Conservation (phyloP, 177 flowering plant genomes). For the Tripterygium wilfordii region DNA sequence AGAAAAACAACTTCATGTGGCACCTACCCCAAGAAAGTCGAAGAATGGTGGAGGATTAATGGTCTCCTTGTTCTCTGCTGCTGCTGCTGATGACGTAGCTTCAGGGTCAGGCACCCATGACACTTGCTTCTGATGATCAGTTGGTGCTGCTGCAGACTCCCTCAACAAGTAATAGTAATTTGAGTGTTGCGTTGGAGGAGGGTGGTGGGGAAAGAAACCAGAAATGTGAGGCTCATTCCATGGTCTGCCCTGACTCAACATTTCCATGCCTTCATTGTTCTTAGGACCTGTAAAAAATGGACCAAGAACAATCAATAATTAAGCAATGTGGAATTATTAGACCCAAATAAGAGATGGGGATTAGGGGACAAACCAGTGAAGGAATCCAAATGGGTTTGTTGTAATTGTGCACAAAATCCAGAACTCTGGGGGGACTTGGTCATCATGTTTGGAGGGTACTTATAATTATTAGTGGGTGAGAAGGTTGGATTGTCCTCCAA, state of each 20-base stretch:
- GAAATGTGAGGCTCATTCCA: slow-evolving; percentile 16
- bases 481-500: too few species aligned
- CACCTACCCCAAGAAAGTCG: slow-evolving; percentile 86
- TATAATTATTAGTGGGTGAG: too few species aligned
- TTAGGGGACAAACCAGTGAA: slow-evolving; percentile 38
- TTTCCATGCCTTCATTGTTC: slow-evolving; percentile 31
- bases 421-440: slow-evolving; percentile 11
- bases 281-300: slow-evolving; percentile 41
- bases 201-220: slow-evolving; percentile 13
- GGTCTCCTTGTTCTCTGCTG: slow-evolving; percentile 19
- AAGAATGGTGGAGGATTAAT: slow-evolving; percentile 46
- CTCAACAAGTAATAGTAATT: too few species aligned
- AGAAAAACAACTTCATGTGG: slow-evolving; percentile 49
- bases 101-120: too few species aligned
- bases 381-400: slow-evolving; percentile 46
- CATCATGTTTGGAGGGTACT: too few species aligned
- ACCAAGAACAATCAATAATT: too few species aligned
- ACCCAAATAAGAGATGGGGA: too few species aligned
- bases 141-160: too few species aligned
- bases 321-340: too few species aligned
- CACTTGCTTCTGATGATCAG: too few species aligned
- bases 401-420: slow-evolving; percentile 31
- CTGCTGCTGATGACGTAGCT: slow-evolving; percentile 25
- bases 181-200: slow-evolving; percentile 35
- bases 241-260: slow-evolving; percentile 37